These are phyloP conservation scores for Paracoccidioides brasiliensis DNA, from an alignment of 2,329 filamentous ascomycete species.

Conservation along the genomic window DNA sequence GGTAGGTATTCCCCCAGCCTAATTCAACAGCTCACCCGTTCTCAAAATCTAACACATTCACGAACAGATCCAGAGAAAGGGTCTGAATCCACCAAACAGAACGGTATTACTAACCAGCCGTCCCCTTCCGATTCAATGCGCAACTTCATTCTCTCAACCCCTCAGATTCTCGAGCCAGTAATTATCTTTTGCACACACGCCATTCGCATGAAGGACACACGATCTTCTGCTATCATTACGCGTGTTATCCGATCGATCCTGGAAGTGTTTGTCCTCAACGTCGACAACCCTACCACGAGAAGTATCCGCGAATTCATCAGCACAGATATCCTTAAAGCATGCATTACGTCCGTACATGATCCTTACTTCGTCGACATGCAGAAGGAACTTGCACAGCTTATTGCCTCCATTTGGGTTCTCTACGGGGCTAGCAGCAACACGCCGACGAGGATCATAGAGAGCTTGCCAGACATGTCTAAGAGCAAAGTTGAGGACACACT, in stretches of 20 bases:
- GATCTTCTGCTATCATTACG: conserved; percentile 75
- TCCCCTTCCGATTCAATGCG: conserved; percentile 46
- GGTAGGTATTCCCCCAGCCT: conserved; percentile 33
- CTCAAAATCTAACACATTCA: conserved; percentile 3
- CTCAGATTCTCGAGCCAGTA: conserved; percentile 70
- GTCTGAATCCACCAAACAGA: conserved; percentile 20
- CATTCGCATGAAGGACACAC: conserved; percentile 76
- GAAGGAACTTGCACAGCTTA: conserved; percentile 76
- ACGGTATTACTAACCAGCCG: conserved; percentile 22
- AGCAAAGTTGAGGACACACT: conserved; percentile 54
- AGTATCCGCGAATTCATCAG: conserved; percentile 83
- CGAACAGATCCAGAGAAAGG: conserved; percentile 23
- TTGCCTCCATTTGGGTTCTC: conserved; percentile 69
- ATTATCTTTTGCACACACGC: conserved; percentile 85
- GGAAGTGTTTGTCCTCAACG: conserved; percentile 54
- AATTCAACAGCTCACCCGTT: neutral
- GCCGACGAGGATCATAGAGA: conserved; percentile 62
- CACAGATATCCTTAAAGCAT: conserved; percentile 75
- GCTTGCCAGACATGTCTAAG: conserved; percentile 61
- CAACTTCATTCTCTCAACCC: conserved; percentile 68
- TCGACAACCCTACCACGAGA: conserved; percentile 39
- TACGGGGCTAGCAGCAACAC: conserved; percentile 59
- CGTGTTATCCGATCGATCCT: conserved; percentile 77
- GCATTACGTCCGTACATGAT: conserved; percentile 81
- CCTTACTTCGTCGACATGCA: conserved; percentile 95